A percentile compares a stretch with the other conserved stretches of the same genome.
These are phyloP conservation scores for Boletellus ananas DNA, from an alignment of 768 basidiomycete species.

Conservation along the genomic window DNA sequence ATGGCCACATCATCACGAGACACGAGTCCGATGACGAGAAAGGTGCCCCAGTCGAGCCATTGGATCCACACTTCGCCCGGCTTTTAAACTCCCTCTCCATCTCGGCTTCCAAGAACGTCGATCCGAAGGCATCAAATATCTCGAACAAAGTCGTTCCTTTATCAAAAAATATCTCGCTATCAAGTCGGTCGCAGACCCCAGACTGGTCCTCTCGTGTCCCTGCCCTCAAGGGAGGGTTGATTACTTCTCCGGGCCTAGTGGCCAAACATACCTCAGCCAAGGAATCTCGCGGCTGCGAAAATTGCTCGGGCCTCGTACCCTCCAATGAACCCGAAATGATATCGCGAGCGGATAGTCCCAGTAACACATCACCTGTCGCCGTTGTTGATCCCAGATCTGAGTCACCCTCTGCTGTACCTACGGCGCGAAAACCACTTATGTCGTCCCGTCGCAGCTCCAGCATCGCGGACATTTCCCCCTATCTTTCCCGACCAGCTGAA, in stretches of 20 bases:
- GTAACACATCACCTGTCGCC: conserved; percentile 8
- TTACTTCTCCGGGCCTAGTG: conserved; percentile 6
- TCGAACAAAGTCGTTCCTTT: conserved; percentile 6
- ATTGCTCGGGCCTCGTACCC: not conserved
- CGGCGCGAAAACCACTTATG: conserved; percentile 19
- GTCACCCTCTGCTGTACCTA: conserved; percentile 11
- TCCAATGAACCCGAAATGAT: not conserved
- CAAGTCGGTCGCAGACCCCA: conserved; percentile 19
- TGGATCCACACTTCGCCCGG: conserved; percentile 71
- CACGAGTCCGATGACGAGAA: conserved; percentile 35
- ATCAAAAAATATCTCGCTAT: conserved; percentile 8
- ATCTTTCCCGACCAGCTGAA: conserved; percentile 53
- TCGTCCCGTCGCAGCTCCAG: conserved; percentile 40
- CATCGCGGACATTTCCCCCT: conserved; percentile 67
- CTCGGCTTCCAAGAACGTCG: conserved; percentile 41
- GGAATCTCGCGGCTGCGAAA: conserved; percentile 6
- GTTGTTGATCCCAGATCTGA: conserved; percentile 1
- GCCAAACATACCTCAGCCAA: conserved; percentile 3
- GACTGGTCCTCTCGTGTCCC: conserved; percentile 34
- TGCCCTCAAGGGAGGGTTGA: conserved; percentile 12
- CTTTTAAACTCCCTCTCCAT: conserved; percentile 59
- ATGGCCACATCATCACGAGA: conserved; percentile 17
- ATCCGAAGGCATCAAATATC: conserved; percentile 8
- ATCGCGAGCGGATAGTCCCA: conserved; percentile 1
- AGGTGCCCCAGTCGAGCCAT: conserved; percentile 25